Conservation (phyloP, 1,139 yeast species). For the Groenewaldozyma auringiensis region DNA sequence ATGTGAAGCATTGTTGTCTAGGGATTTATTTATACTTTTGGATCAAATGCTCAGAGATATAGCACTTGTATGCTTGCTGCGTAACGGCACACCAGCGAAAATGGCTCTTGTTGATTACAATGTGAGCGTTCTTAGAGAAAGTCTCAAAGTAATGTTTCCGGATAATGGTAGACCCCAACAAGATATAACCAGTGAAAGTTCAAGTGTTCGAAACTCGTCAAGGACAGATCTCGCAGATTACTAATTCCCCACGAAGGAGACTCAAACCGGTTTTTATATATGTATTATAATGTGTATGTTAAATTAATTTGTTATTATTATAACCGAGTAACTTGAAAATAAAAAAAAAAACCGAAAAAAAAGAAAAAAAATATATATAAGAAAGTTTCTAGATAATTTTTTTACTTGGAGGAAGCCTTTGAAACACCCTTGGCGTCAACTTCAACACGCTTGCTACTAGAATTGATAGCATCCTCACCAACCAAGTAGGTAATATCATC, state of each 20-base stretch:
- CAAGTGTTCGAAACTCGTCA: neutral
- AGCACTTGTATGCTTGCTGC: conserved; percentile 79
- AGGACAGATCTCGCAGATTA: neutral
- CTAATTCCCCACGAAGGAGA: neutral
- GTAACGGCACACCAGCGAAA: conserved; percentile 43
- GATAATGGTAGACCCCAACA: neutral
- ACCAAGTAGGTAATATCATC: conserved; percentile 40
- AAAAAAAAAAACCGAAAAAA: neutral
- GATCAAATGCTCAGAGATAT: conserved; percentile 90
- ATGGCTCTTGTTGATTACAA: conserved; percentile 83
- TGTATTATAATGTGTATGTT: neutral
- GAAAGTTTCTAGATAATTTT: neutral
- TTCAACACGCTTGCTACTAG: conserved; percentile 29
- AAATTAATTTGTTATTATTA: neutral
- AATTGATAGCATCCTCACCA: conserved; percentile 31
- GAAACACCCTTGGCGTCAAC: conserved; percentile 31
- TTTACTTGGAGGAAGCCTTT: conserved; percentile 25
- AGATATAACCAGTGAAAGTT: conserved; percentile 5
- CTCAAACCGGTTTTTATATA: neutral
- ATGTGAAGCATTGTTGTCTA: conserved; percentile 68
- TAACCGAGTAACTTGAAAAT: neutral
- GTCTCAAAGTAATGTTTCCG: conserved; percentile 60
- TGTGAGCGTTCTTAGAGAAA: conserved; percentile 70
- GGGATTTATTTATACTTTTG: conserved; percentile 74
- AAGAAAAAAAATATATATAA: neutral